phyloP scores from a whole-genome alignment of 805 yeast species.

The Wickerhamiella lipophila region DNA sequence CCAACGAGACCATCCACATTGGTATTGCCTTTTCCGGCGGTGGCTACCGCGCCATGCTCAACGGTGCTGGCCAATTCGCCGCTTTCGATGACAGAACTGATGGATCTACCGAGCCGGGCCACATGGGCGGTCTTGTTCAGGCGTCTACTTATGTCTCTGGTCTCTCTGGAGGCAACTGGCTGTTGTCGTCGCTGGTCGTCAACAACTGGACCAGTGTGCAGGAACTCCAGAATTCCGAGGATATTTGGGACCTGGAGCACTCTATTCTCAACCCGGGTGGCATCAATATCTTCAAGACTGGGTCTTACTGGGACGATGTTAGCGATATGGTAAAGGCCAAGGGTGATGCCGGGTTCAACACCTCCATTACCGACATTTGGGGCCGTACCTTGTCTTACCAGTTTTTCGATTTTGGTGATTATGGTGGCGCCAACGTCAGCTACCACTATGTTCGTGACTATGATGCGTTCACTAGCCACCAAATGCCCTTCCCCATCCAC shows the following conservation, averaged over 20 bases:
- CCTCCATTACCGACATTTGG: conserved; percentile 69
- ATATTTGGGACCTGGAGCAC: conserved; percentile 57
- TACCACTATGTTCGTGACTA: conserved; percentile 47
- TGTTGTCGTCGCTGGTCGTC: conserved; percentile 51
- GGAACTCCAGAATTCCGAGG: conserved; percentile 36
- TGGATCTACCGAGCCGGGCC: conserved; percentile 37
- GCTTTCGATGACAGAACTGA: conserved; percentile 66
- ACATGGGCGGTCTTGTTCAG: conserved; percentile 65
- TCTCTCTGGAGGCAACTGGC: conserved; percentile 78
- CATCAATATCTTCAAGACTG: conserved; percentile 39
- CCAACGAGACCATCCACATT: conserved; percentile 32
- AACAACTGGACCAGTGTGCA: conserved; percentile 66
- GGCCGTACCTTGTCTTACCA: conserved; percentile 65
- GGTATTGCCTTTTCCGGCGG: conserved; percentile 68
- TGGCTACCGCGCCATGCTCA: conserved; percentile 79
- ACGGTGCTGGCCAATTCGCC: conserved; percentile 72
- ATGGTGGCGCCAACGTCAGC: conserved; percentile 52
- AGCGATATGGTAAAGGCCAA: conserved; percentile 41
- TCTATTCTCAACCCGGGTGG: conserved; percentile 56
- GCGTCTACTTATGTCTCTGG: conserved; percentile 61
- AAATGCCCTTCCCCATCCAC: conserved; percentile 62
- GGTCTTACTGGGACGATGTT: conserved; percentile 36
- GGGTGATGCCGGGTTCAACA: conserved; percentile 52
- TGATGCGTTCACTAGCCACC: conserved; percentile 45
- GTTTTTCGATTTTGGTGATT: conserved; percentile 43